Evolutionary conservation across 495 filamentous ascomycete species (phyloP).

Genomic region (Aspergillus olivimuriae): DNA sequence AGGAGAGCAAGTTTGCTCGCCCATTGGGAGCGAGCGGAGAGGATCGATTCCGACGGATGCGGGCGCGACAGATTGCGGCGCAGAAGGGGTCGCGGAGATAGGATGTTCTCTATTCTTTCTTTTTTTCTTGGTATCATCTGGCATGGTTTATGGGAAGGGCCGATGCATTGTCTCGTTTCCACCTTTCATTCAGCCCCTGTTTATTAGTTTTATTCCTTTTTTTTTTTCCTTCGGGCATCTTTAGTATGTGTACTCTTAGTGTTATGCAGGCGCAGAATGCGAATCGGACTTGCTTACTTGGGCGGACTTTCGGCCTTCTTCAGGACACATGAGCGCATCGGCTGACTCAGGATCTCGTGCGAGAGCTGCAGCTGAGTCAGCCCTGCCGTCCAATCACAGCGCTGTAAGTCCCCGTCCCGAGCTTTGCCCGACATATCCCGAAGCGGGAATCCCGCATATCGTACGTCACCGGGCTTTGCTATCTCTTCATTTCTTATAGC

Average conservation of each 20-base stretch:
- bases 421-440: constrained; percentile 17
- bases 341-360: not conserved
- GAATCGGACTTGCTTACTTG: too few species aligned
- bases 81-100: constrained; percentile 36
- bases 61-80: constrained; percentile 56
- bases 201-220: not conserved
- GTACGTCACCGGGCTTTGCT: constrained; percentile 29
- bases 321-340: too few species aligned
- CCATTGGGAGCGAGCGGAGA: constrained; percentile 68
- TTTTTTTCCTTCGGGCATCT: too few species aligned
- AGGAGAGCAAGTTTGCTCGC: constrained; percentile 46
- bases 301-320: too few species aligned
- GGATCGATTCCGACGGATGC: constrained; percentile 79
- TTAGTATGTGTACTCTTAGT: too few species aligned
- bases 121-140: constrained; percentile 9
- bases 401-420: constrained; percentile 12
- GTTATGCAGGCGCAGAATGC: too few species aligned
- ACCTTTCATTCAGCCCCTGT: not conserved
- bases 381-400: too few species aligned
- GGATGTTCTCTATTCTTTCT: not conserved
- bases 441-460: constrained; percentile 3
- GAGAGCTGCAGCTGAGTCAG: not conserved
- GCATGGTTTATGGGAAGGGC: not conserved
- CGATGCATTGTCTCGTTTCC: not conserved
- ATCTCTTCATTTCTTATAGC: constrained; percentile 3